Base-by-base conservation (phyloP, 2,329 filamentous ascomycete genomes). In the Aphanoascus verrucosus region DNA sequence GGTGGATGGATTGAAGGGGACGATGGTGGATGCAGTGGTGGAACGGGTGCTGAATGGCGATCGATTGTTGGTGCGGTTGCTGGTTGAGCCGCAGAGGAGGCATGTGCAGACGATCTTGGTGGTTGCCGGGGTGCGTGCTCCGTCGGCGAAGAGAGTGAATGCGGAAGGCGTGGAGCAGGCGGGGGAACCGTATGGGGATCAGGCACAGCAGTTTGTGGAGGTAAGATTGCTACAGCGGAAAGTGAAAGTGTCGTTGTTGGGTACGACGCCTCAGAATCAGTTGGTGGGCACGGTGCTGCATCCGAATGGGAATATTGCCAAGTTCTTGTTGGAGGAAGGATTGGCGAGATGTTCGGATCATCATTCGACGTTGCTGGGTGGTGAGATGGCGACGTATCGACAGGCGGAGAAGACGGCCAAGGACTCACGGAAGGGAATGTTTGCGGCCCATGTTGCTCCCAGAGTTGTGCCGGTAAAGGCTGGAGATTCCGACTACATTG, bases 21-120 rank as follows among this genome's bases (percentile, higher is more conserved):
- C 90, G 72, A 81, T 82, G 5, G 77, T 98, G 15, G 85, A 94
- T 59, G 86, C 84, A 66, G 80, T 97, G 54, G 83, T 98, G 47
- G 93, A 98, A 76, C 83, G 88, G 63, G 87, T 98, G 43, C 77
- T 97, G 55, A 89, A 86, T 57, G 93, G 91, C 57, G 93, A 98
- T 71, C 85, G 93, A 57, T 76, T 96, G 61, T 84, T 96, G 56
- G 80, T 91, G 52, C 84, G 93, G 54, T 77, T 98, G 53, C 70
- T 95, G 56, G 73, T 94, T 40, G 83, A 84, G 2, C 86, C 91
- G 11, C 84, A 84, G 65, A 85, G 91, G 65, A 85, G 91, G 72
- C 93, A 98, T 69, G 74, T 88, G 50, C 87, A 96, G 72, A 87
- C 89, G 49, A 86, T 96, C 74, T 83, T 91, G 34, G 81, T 96